Evolutionary conservation across 2,329 filamentous ascomycete species (phyloP).

Genomic region (Cadophora sp.): DNA sequence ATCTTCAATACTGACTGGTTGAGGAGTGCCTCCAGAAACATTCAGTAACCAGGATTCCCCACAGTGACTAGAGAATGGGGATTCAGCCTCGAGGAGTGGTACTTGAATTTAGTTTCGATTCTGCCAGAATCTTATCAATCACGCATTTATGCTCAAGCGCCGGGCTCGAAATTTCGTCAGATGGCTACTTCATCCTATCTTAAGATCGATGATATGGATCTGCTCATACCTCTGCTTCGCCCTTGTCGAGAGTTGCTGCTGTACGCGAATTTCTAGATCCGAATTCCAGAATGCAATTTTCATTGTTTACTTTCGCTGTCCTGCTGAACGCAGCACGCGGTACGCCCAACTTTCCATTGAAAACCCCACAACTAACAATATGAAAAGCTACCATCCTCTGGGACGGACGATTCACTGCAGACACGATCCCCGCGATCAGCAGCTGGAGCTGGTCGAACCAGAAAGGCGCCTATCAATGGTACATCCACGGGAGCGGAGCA

Average conservation of each 20-base stretch:
- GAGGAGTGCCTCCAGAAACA: not conserved
- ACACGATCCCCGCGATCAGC: slow-evolving; percentile 59
- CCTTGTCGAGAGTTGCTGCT: not conserved
- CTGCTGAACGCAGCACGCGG: not conserved
- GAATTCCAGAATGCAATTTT: not conserved
- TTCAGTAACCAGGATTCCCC: slow-evolving; percentile 17
- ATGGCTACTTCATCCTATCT: not conserved
- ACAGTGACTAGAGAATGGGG: slow-evolving; percentile 13
- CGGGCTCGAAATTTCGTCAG: not conserved
- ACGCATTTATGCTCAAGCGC: slow-evolving; percentile 10
- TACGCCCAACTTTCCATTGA: not conserved
- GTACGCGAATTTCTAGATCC: not conserved
- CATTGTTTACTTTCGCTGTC: not conserved
- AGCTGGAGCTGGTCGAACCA: slow-evolving; percentile 71
- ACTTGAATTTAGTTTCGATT: slow-evolving; percentile 1
- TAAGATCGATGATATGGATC: not conserved
- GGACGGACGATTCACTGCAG: slow-evolving; percentile 71
- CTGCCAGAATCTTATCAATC: slow-evolving; percentile 19
- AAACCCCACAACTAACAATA: not conserved
- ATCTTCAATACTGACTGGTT: not conserved
- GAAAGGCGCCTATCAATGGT: slow-evolving; percentile 76
- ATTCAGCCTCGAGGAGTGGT: slow-evolving; percentile 20
- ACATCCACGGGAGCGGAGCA: slow-evolving; percentile 69
- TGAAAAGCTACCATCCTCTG: slow-evolving; percentile 54
- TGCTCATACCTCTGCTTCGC: not conserved